Conservation (phyloP, 225 moss, liverwort and hornwort species). For the Marchantia polymorpha region DNA sequence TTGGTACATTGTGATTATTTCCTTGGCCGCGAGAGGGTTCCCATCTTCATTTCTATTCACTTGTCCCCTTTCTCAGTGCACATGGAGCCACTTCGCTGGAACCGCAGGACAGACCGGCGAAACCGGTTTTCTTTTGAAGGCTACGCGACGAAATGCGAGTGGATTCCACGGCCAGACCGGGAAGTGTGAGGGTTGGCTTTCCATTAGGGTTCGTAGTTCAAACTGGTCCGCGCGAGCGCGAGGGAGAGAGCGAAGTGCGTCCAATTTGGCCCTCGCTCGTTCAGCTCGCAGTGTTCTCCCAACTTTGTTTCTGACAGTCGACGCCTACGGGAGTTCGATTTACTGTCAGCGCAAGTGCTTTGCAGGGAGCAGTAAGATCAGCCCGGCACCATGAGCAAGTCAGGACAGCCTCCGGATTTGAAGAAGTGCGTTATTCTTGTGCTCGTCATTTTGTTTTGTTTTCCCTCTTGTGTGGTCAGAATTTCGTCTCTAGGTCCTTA, state of each 20-base stretch:
- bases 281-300: not conserved
- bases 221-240: not conserved
- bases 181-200: not conserved
- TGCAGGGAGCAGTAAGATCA: not conserved
- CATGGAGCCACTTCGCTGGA: no score
- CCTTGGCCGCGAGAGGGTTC: no score
- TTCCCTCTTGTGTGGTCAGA: no score
- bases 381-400: slow-evolving; percentile 76
- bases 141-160: no score
- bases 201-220: slow-evolving; percentile 5
- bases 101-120: no score
- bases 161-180: no score
- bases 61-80: no score
- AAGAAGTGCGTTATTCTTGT: slow-evolving; percentile 52
- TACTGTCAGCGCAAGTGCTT: not conserved
- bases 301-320: not conserved
- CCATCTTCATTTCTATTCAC: no score
- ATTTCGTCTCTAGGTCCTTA: no score
- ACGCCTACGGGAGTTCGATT: not conserved
- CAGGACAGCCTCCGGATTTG: slow-evolving; percentile 98
- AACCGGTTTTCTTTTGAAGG: no score
- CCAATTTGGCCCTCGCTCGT: not conserved
- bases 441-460: not conserved
- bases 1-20: no score
- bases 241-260: not conserved